These are phyloP conservation scores for Nannochloris sp. DNA, from an alignment of 139 green algal species.

Conservation along the genomic window DNA sequence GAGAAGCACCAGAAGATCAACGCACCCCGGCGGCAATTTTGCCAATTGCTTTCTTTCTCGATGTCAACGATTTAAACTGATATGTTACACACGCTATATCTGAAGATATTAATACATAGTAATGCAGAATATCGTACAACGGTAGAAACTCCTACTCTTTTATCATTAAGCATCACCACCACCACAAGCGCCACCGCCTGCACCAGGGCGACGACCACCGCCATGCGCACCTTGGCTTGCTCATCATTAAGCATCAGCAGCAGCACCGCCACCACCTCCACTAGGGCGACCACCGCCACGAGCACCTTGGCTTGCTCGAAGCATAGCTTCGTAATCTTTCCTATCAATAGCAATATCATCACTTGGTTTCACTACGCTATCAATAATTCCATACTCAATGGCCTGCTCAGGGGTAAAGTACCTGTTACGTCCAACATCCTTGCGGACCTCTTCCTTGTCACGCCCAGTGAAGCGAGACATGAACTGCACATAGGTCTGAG, in stretches of 20 bases:
- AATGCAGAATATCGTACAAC: no score
- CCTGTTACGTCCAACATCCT: constrained; percentile 41
- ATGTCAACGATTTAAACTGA: no score
- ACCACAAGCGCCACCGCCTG: no score
- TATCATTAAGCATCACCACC: no score
- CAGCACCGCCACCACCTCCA: background rate
- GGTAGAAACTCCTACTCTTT: no score
- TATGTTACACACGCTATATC: no score
- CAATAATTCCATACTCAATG: constrained; percentile 87
- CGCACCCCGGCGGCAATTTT: no score
- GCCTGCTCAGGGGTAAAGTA: constrained; percentile 75
- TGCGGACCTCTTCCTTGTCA: constrained; percentile 42
- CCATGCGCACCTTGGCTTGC: no score
- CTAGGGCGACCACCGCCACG: background rate
- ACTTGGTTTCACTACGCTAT: constrained; percentile 68
- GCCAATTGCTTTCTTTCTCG: no score
- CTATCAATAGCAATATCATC: constrained; percentile 38
- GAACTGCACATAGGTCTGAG: constrained; percentile 56
- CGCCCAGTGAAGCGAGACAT: constrained; percentile 58
- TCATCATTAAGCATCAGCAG: background rate
- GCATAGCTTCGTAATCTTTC: constrained; percentile 55
- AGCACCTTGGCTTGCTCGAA: constrained; percentile 7
- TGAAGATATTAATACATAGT: no score
- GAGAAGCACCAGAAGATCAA: no score
- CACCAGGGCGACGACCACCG: no score